Base-by-base conservation (phyloP, 1,284 basidiomycete genomes). In the Malassezia japonica region DNA sequence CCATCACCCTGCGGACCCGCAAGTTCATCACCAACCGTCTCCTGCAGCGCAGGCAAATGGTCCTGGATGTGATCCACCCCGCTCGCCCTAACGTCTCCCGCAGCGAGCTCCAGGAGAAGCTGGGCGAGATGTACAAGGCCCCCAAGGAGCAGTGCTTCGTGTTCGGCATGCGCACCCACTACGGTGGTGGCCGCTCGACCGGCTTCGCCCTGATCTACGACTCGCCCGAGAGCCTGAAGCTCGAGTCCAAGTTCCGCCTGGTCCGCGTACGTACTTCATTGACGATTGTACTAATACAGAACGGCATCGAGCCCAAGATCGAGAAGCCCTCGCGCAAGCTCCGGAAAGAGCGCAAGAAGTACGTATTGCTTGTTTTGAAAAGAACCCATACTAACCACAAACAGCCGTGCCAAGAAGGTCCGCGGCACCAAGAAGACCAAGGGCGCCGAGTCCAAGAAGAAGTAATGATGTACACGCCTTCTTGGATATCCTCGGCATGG, bases 11-110 rank as follows among this genome's bases (percentile, higher is more conserved):
- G 75, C 87, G 94, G 73, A 96, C 94, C 55, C 86, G 92, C 78
- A 96, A 99, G 81, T 98, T 98, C 82, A 87, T 96, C 77, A 95
- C 91, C 73, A 98, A 99, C 84, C 88, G 90, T 65, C 85, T 98
- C 64, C 81, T 99, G 56, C 85, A 88, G 73, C 86, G 94, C 72
- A 79, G 77, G 73, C 79, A 80, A 63, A 71, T 75, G 65, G 82
- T 95, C 67, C 79, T 95, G 60, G 92, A 95, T 72, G 82, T 98
- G 73, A 84, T 96, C 68, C 94, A 99, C 79, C 92, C 94, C 31
- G 85, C 83, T 53, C 87, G 91, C 58, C 77, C 94, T 61, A 98
- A 94, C 76, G 87, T 98, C 74, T 86, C 92, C 73, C 90, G 87
- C 78, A 77, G 81, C 51, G 92, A 98, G 74, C 82, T 99, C 70